Percentiles rank a stretch among this genome's conserved stretches.
Conservation (phyloP, 1,139 yeast genomes). For the Hemisphaericaspora subhashii region DNA sequence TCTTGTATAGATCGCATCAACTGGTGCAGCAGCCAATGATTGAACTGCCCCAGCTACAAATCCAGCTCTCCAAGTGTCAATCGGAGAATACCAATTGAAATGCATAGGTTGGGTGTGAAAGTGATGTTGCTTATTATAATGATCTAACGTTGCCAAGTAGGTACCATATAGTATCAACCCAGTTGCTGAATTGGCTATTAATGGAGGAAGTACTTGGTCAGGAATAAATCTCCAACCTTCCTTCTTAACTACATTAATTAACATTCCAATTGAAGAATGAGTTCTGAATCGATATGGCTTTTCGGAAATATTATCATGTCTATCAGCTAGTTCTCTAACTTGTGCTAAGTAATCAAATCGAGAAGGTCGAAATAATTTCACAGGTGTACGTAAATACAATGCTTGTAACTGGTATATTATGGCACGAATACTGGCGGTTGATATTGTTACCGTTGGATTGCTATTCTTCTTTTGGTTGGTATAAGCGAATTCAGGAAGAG, state of each 20-base stretch:
- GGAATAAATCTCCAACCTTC: slow-evolving; percentile 92
- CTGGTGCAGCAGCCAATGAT: slow-evolving; percentile 90
- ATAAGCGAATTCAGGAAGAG: neutral
- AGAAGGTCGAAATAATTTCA: slow-evolving; percentile 86
- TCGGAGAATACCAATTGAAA: slow-evolving; percentile 27
- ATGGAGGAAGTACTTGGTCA: slow-evolving; percentile 80
- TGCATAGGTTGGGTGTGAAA: slow-evolving; percentile 9
- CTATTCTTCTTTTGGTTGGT: slow-evolving; percentile 16
- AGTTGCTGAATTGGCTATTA: slow-evolving; percentile 82
- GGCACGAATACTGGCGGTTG: slow-evolving; percentile 85
- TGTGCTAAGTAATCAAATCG: slow-evolving; percentile 81
- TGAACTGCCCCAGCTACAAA: slow-evolving; percentile 83
- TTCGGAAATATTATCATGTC: slow-evolving; percentile 44
- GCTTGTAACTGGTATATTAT: slow-evolving; percentile 76
- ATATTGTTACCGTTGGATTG: slow-evolving; percentile 43
- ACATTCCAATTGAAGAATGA: slow-evolving; percentile 75
- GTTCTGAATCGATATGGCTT: slow-evolving; percentile 70
- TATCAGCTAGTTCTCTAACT: slow-evolving; percentile 54
- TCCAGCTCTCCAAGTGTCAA: slow-evolving; percentile 78
- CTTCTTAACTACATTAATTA: slow-evolving; percentile 65
- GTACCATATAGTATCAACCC: slow-evolving; percentile 85
- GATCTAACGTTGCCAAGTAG: slow-evolving; percentile 57
- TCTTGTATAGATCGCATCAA: slow-evolving; percentile 86
- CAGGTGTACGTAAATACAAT: slow-evolving; percentile 77
- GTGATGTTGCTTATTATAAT: slow-evolving; percentile 17